Conservation (phyloP, 139 green algal genomes). For the Spirogloea muscicola region DNA sequence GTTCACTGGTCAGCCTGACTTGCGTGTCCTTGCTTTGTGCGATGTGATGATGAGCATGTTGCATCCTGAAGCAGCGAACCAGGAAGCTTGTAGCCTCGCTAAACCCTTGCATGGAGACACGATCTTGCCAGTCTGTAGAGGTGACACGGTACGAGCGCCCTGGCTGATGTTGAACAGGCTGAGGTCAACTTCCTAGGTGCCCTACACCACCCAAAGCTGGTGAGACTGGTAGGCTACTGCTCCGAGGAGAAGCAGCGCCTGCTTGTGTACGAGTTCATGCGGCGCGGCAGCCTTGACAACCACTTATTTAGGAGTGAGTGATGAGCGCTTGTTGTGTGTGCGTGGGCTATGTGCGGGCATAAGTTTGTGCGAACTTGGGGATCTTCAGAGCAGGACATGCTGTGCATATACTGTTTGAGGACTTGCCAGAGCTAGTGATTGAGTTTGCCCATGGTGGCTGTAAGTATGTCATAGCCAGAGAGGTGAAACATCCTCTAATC, state of each 20-base stretch:
- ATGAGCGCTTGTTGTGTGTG: too few species aligned
- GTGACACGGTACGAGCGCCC: not conserved
- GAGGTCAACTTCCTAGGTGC: constrained; percentile 18
- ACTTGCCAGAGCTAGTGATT: too few species aligned
- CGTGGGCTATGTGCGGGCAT: not conserved
- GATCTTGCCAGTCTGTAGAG: not conserved
- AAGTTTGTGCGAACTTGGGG: too few species aligned
- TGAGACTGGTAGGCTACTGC: constrained; percentile 35
- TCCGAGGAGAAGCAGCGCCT: constrained; percentile 36
- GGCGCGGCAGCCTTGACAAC: constrained; percentile 10
- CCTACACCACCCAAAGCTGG: constrained; percentile 9
- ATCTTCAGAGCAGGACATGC: not conserved
- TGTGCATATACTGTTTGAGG: too few species aligned
- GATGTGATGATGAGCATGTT: not conserved
- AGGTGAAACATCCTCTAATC: too few species aligned
- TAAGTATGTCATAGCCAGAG: too few species aligned
- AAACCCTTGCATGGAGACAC: too few species aligned
- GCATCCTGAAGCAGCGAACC: too few species aligned
- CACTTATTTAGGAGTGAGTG: constrained; percentile 31
- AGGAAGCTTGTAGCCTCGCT: too few species aligned
- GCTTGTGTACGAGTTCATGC: constrained; percentile 41
- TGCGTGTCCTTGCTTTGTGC: not conserved
- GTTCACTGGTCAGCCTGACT: not conserved
- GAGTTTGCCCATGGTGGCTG: too few species aligned
- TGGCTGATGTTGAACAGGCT: constrained; percentile 1